phyloP scores from a whole-genome alignment of 2,329 filamentous ascomycete species.

The Epichloe hybrida region DNA sequence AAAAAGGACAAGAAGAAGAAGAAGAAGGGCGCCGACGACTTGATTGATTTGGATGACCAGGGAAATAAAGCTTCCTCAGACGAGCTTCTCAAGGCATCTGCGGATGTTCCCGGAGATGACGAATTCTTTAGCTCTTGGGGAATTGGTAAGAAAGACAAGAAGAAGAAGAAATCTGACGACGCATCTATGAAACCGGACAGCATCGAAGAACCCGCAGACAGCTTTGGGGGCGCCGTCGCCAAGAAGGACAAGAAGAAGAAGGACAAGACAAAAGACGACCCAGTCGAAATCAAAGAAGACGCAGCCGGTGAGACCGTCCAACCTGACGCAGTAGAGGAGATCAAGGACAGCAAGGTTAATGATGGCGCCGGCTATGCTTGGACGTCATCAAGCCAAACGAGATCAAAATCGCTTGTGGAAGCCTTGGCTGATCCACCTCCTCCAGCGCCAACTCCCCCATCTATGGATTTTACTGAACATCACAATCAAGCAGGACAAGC shows the following conservation, averaged over 20 bases:
- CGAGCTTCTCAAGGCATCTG: slow-evolving; percentile 15
- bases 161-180: slow-evolving; percentile 20
- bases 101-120: slow-evolving; percentile 26
- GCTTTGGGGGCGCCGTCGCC: slow-evolving; percentile 22
- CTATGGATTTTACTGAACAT: slow-evolving; percentile 30
- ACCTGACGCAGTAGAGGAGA: slow-evolving; percentile 31
- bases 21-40: slow-evolving; percentile 14
- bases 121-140: slow-evolving; percentile 45
- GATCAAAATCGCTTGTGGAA: slow-evolving; percentile 27
- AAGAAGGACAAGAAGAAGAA: slow-evolving; percentile 35
- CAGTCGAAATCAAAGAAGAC: slow-evolving; percentile 32
- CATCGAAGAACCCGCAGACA: slow-evolving; percentile 30
- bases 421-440: slow-evolving; percentile 30
- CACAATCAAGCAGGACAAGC: slow-evolving; percentile 20
- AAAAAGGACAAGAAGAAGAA: slow-evolving; percentile 4
- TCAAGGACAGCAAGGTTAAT: slow-evolving; percentile 29
- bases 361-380: slow-evolving; percentile 28
- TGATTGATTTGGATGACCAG: slow-evolving; percentile 23
- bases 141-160: slow-evolving; percentile 36
- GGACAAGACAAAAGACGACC: slow-evolving; percentile 34
- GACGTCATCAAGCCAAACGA: slow-evolving; percentile 29
- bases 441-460: slow-evolving; percentile 35
- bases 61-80: slow-evolving; percentile 13
- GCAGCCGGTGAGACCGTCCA: slow-evolving; percentile 32
- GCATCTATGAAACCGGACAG: slow-evolving; percentile 25